Percentiles rank a stretch among this genome's conserved stretches.
Conservation (phyloP, 2,329 filamentous ascomycete genomes). For the Huntiella moniliformis region DNA sequence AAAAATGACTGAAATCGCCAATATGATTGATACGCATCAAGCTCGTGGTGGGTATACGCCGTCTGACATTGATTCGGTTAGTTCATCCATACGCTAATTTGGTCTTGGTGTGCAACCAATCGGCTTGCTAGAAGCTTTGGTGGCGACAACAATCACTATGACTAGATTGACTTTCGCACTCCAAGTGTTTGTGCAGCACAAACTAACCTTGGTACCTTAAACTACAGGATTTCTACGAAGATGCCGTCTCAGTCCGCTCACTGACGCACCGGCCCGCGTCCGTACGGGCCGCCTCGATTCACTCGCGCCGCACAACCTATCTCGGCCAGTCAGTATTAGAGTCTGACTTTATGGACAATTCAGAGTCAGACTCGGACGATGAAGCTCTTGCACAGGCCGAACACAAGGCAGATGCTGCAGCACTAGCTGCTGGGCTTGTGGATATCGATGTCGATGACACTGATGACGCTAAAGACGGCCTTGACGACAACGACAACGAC, state of each 20-base stretch:
- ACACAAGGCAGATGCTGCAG: slow-evolving; percentile 2
- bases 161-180: too few relatives aligned
- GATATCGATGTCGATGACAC: slow-evolving; percentile 4
- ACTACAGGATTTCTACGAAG: slow-evolving; percentile 58
- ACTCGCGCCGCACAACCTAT: neutral
- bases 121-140: neutral
- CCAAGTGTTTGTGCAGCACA: too few relatives aligned
- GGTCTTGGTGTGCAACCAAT: neutral
- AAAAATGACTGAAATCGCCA: slow-evolving; percentile 9
- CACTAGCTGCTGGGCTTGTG: neutral
- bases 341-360: slow-evolving; percentile 13
- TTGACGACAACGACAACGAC: neutral
- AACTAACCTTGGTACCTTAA: too few relatives aligned
- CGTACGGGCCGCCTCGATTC: neutral
- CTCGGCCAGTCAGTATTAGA: slow-evolving; percentile 14
- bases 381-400: slow-evolving; percentile 1
- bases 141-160: too few relatives aligned
- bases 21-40: slow-evolving; percentile 4
- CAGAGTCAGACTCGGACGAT: neutral
- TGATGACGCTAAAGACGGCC: neutral
- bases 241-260: slow-evolving; percentile 48
- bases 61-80: slow-evolving; percentile 11
- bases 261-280: slow-evolving; percentile 29
- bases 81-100: neutral
- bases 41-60: slow-evolving; percentile 6